These are phyloP conservation scores for Suhomyces tanzawaensis DNA, from an alignment of 805 yeast genomes.

Conservation along the genomic window DNA sequence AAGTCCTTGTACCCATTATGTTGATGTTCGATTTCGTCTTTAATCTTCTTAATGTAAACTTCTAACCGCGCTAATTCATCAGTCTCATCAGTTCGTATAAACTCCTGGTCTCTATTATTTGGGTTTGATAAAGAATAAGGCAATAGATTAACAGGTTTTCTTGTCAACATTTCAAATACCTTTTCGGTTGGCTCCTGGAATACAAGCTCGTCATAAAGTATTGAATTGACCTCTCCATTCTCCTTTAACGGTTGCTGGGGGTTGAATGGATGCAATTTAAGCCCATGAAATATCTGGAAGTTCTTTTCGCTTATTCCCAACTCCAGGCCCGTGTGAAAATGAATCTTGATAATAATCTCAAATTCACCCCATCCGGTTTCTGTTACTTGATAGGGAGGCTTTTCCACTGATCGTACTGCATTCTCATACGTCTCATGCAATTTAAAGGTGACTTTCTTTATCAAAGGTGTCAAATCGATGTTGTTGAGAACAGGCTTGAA, in stretches of 20 bases:
- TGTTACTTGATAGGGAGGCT: conserved; percentile 91
- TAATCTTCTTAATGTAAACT: conserved; percentile 35
- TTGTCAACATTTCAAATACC: conserved; percentile 74
- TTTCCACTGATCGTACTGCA: conserved; percentile 80
- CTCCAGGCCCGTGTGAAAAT: conserved; percentile 76
- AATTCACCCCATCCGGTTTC: conserved; percentile 99
- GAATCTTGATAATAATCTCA: conserved; percentile 84
- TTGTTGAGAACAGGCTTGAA: conserved; percentile 69
- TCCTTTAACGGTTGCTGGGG: conserved; percentile 36
- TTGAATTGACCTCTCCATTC: conserved; percentile 43
- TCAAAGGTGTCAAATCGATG: conserved; percentile 74
- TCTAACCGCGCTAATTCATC: conserved; percentile 44
- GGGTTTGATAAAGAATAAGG: conserved; percentile 35
- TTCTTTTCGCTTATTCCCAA: conserved; percentile 71
- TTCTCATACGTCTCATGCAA: conserved; percentile 91
- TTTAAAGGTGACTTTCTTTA: conserved; percentile 90
- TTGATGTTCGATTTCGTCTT: conserved; percentile 41
- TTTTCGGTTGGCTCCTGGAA: conserved; percentile 94
- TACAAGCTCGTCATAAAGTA: conserved; percentile 82
- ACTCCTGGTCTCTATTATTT: conserved; percentile 41
- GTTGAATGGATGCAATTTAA: conserved; percentile 87
- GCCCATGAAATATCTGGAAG: conserved; percentile 79
- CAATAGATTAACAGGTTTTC: conserved; percentile 59
- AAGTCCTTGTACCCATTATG: conserved; percentile 37
- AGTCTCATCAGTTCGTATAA: conserved; percentile 36